Evolutionary conservation across 768 basidiomycete species (phyloP).

Genomic region (Guyanaporus albipodus): DNA sequence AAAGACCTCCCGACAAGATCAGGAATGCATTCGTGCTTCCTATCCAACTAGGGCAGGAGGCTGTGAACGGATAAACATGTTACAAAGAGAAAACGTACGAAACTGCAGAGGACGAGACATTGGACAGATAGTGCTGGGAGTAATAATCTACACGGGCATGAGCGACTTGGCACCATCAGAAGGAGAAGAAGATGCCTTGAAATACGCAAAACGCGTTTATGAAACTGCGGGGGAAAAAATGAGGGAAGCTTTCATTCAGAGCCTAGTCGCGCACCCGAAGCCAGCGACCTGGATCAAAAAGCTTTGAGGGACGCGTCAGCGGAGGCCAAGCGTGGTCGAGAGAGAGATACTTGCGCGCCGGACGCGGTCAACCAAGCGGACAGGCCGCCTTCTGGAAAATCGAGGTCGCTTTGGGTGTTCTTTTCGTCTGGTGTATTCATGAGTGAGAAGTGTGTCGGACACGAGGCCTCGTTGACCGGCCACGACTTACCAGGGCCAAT

Average conservation of each 20-base stretch:
- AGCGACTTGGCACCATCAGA: neutral
- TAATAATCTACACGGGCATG: slow-evolving; percentile 34
- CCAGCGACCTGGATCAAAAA: slow-evolving; percentile 37
- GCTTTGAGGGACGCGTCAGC: slow-evolving; percentile 15
- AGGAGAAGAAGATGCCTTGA: slow-evolving; percentile 26
- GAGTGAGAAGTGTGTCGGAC: neutral
- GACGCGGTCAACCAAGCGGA: slow-evolving; percentile 23
- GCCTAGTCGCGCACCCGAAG: slow-evolving; percentile 27
- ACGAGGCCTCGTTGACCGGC: no score
- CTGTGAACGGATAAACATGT: neutral
- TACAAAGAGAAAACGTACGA: slow-evolving; percentile 25
- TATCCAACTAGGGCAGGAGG: slow-evolving; percentile 35
- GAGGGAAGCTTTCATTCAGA: neutral
- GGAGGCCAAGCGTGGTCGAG: neutral
- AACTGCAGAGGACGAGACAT: slow-evolving; percentile 34
- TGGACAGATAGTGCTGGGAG: slow-evolving; percentile 33
- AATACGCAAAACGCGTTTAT: slow-evolving; percentile 39
- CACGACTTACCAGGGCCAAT: neutral
- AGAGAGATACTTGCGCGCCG: slow-evolving; percentile 21
- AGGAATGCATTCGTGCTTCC: slow-evolving; percentile 48
- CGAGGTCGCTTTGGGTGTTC: neutral
- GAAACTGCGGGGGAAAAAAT: slow-evolving; percentile 20
- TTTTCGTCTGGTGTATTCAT: slow-evolving; percentile 7
- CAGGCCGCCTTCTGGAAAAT: slow-evolving; percentile 24
- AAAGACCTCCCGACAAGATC: slow-evolving; percentile 39